Conservation (phyloP, 306 rosid genomes). For the Carpinus fangiana region DNA sequence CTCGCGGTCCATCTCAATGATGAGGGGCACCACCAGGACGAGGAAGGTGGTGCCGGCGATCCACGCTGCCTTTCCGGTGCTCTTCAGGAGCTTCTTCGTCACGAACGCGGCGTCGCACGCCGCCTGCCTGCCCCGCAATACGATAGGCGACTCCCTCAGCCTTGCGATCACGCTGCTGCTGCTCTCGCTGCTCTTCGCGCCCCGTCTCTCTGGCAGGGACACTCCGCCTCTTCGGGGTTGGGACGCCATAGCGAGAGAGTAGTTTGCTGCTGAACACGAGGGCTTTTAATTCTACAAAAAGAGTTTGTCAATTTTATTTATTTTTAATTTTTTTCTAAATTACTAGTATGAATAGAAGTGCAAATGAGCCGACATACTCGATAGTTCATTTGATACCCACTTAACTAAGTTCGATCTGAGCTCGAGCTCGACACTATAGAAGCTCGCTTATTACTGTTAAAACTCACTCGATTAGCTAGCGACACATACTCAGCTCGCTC, state of each 20-base stretch:
- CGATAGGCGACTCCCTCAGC: constrained; percentile 56
- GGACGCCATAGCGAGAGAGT: constrained; percentile 53
- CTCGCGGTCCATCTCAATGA: constrained; percentile 96
- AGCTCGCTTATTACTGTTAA: too few relatives aligned
- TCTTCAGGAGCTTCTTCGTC: constrained; percentile 64
- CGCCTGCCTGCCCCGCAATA: constrained; percentile 56
- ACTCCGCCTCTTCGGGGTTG: constrained; percentile 71
- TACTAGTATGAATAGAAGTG: too few relatives aligned
- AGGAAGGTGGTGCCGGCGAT: constrained; percentile 87
- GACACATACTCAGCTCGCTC: too few relatives aligned
- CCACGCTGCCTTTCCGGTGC: constrained; percentile 98
- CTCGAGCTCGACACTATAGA: too few relatives aligned
- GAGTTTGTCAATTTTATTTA: too few relatives aligned
- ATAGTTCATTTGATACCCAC: too few relatives aligned
- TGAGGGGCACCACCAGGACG: constrained; percentile 75
- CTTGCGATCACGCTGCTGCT: constrained; percentile 36
- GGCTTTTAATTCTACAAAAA: too few relatives aligned
- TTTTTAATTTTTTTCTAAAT: too few relatives aligned
- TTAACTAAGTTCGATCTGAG: too few relatives aligned
- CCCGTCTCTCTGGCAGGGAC: constrained; percentile 75
- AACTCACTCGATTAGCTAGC: too few relatives aligned
- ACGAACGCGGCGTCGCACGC: constrained; percentile 65
- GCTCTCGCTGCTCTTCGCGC: constrained; percentile 32
- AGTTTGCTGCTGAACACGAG: not conserved
- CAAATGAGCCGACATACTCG: too few relatives aligned